A percentile compares a stretch with the other conserved stretches of the same genome.
Conservation (phyloP, 2,329 filamentous ascomycete genomes). For the Thielaviopsis musarum region DNA sequence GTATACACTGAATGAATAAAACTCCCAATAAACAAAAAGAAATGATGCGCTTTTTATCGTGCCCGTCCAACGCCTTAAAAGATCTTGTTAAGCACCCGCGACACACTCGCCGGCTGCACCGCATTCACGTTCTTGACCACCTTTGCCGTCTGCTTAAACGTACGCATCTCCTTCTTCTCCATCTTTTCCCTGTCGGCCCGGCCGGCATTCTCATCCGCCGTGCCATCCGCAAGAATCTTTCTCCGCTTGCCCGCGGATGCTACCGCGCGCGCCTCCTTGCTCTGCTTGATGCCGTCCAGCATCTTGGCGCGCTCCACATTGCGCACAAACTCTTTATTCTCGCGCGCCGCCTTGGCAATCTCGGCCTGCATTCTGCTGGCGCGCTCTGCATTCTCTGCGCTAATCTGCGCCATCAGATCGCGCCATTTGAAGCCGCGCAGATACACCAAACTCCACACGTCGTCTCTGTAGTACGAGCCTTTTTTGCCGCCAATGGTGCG, state of each 20-base stretch:
- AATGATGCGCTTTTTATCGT: background rate
- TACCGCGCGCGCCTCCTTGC: background rate
- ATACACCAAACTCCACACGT: conserved; percentile 74
- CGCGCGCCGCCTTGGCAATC: conserved; percentile 55
- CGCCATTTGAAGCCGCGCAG: conserved; percentile 74
- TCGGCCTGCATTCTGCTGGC: conserved; percentile 61
- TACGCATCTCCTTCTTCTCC: conserved; percentile 21
- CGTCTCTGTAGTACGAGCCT: conserved; percentile 66
- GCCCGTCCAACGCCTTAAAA: conserved; percentile 26
- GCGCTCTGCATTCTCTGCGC: conserved; percentile 65
- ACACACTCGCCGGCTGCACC: conserved; percentile 35
- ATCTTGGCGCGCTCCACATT: conserved; percentile 71
- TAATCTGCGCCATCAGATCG: conserved; percentile 58
- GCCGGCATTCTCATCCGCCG: conserved; percentile 13
- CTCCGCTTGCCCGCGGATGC: conserved; percentile 36
- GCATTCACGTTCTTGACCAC: conserved; percentile 30
- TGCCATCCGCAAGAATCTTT: conserved; percentile 22
- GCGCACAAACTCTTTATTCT: conserved; percentile 66
- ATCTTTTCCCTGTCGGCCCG: conserved; percentile 15
- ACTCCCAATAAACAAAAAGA: background rate
- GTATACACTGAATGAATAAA: background rate
- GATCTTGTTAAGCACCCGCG: conserved; percentile 46
- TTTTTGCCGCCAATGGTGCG: conserved; percentile 72
- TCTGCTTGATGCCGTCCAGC: conserved; percentile 45
- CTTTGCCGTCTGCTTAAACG: conserved; percentile 51